Evolutionary conservation across 2,329 filamentous ascomycete genomes (phyloP), one percentile per base, ranked within the genome.

Genomic region (Monilinia polystroma): DNA sequence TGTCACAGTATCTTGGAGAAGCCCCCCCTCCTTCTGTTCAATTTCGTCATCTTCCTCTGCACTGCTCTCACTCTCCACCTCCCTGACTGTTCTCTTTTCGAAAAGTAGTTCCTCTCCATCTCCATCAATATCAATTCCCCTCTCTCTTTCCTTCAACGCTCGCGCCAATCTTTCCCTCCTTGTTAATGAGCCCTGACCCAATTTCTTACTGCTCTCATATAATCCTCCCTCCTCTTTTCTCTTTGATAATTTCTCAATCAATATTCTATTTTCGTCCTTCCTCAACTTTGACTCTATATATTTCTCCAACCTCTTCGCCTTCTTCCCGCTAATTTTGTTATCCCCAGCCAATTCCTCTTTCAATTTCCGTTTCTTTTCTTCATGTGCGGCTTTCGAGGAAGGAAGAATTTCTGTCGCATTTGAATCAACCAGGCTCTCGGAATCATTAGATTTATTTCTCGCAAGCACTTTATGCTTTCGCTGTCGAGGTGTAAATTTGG

Each of bases 261-360:
- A 81, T 66, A 88, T 90, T 38, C 91, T 83, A 74, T 92, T 96
- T 78, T 98, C 94, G 76, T 99, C 95, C 78, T 96, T 97, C 78
- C 89, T 91, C 56, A 99, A 82, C 83, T 99, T 99, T 67, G 85
- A 95, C 74, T 98, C 93, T 71, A 89, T 87, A 75, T 89, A 89
- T 74, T 89, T 89, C 70, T 89, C 87, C 51, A 89, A 75, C 1
- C 87, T 82, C 78, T 89, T 89, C 7, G 86, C 84, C 76, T 89
- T 89, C 75, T 89, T 88, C 68, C 85, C 81, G 73, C 81, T 87
- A 75, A 88, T 81, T 73, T 87, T 87, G 55, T 76, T 73, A 1
- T 81, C 83, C 63, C 84, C 80, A 32, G 80, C 76, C 66, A 78
- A 80, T 69, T 87, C 82, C 29, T 83, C 81, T 68, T 83, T 85